Base-by-base conservation (phyloP, 106 monocot species). In the Amphibolis antarctica region DNA sequence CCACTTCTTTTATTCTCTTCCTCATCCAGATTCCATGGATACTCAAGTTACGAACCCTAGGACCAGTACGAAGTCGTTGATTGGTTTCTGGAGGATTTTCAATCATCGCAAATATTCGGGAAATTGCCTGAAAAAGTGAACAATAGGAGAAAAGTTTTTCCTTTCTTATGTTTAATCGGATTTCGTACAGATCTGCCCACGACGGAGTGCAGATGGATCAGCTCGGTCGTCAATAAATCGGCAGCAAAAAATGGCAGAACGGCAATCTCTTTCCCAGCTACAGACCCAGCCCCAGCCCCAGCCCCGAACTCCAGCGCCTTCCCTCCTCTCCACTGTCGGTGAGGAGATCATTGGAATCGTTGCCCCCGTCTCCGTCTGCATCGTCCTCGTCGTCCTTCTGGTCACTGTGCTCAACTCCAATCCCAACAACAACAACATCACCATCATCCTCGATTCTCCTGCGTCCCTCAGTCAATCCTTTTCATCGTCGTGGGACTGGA, bases 371-470 rank as follows among this genome's bases (percentile, higher is more conserved):
- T 88, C 93, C 49, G 20, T 65, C 66, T 93, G 88, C 74, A 93
- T 93, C 85, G 71, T 88, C 59, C 28, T 71, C 66, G 86, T 84
- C 74, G 89, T 96, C 86, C 78, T 90, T 68, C 77, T 96, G 65
- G 83, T 90, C 69, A 86, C 86, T 65, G 74, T 96, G 86, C 90
- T 96, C 66, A 79, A 81, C 74, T 47, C 80, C 67, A 45, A 52
- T 57, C 83, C 83, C 80, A 62, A 62, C 62, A 28, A 29, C 44
- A 24, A 18, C 29, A 58, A 28, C 59, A 19, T 30, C 66, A 47
- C 70, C 50, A 66, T 28, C 48, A 24, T 70, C 12, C 59, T 62
- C 45, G 66, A 72, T 63, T 71, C 70, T 25, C 49, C 57, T n/a
- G 23, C 75, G 24, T 28, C 62, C 44, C 63, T 25, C 25, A 23